Evolutionary conservation across 2,329 filamentous ascomycete species (phyloP), one percentile per base, ranked within the genome.

Genomic region (Furcasterigmium sp.): DNA sequence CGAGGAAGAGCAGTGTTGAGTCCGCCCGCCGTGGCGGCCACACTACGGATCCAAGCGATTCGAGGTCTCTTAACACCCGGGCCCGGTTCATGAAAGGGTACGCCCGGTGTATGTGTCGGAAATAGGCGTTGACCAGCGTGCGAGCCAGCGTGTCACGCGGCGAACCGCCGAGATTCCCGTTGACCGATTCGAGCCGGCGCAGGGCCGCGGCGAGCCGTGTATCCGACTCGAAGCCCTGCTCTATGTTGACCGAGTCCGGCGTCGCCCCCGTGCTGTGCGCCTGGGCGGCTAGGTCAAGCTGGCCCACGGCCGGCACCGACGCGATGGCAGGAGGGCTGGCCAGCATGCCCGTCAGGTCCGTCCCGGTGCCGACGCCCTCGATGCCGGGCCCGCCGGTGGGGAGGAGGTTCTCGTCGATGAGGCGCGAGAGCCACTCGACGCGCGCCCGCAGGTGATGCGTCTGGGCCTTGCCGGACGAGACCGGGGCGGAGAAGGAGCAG

Each of bases 31-130:
- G 51, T 5, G 54, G 45, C 7, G 53, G 45, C 43, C 47, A 51
- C 11, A 51, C 48, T 15, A 53, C 48, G 17, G 54, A 51, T 3
- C 51, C 54, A 8, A 60, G 48, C 10, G 44, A 46, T 39, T 68
- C 63, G 6, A 69, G 51, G 18, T 65, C 57, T 8, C 52, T 50
- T 1, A 65, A 53, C 28, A 67, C 54, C 45, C 61, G 57, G 15
- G 51, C 46, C 32, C 62, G 58, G 45, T 72, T 61, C 21, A 70
- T 58, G 43, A 72, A 72, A 8, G 69, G 68, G 44, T 72, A 72
- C 3, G 66, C 67, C 5, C 67, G 58, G 45, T 72, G 65, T 20
- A 71, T 65, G 44, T 71, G 64, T 14, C 64, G 61, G 43, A 71
- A 70, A 52, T 71, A 72, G 14, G 69, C 68, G 40, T 70, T 63